A percentile compares a stretch with the other conserved stretches of the same genome.
These are phyloP conservation scores for Citrus maxima DNA, from an alignment of 345 rosid species.

Conservation along the genomic window DNA sequence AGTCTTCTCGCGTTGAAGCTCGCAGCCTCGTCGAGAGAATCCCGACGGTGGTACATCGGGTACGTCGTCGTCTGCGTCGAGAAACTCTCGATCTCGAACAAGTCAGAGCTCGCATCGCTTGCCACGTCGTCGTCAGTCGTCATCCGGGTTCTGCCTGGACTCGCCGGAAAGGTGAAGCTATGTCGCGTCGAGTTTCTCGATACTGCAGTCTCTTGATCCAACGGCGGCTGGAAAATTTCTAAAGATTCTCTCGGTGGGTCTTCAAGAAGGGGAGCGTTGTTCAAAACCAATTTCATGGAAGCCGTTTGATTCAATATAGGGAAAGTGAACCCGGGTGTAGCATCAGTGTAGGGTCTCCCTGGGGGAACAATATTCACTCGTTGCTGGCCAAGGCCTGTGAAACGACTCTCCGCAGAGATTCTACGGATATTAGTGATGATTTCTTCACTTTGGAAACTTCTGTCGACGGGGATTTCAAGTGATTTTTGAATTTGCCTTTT, in stretches of 20 bases:
- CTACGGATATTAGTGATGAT: constrained; percentile 3
- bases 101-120: constrained; percentile 92
- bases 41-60: constrained; percentile 33
- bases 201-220: constrained; percentile 2
- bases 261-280: constrained; percentile 8
- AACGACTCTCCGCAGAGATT: constrained; percentile 28
- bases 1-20: constrained; percentile 20
- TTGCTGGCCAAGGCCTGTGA: constrained; percentile 13
- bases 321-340: constrained; percentile 42
- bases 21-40: constrained; percentile 65
- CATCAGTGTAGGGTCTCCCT: constrained; percentile 13
- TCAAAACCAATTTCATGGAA: constrained; percentile 11
- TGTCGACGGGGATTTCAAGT: neutral
- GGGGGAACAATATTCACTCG: constrained; percentile 21
- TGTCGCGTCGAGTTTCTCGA: constrained; percentile 17
- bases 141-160: constrained; percentile 30
- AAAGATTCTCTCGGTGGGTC: constrained; percentile 55
- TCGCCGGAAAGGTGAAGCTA: constrained; percentile 30
- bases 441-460: neutral
- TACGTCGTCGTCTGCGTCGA: constrained; percentile 51
- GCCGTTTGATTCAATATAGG: constrained; percentile 38
- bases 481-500: neutral
- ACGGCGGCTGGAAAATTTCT: constrained; percentile 49
- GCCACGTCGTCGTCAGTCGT: constrained; percentile 52
- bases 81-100: constrained; percentile 96